Conservation (phyloP, 2,329 filamentous ascomycete genomes). For the Fusarium poae region DNA sequence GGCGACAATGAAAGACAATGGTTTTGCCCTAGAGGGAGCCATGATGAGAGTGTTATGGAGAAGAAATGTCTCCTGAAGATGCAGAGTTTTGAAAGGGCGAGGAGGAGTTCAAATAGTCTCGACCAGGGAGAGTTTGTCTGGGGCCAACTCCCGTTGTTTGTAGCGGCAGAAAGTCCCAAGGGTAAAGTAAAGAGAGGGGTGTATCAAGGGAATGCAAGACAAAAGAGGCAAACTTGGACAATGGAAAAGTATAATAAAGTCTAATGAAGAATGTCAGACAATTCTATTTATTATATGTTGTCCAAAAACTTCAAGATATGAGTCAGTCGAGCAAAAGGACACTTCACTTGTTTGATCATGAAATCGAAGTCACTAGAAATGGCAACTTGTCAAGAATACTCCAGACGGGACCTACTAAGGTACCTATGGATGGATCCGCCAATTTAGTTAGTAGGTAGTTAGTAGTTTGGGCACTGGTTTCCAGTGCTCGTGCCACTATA, state of each 20-base stretch:
- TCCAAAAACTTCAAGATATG: conserved; percentile 22
- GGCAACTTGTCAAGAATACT: conserved; percentile 48
- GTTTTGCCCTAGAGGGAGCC: conserved; percentile 46
- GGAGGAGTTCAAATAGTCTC: background rate
- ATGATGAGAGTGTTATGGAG: conserved; percentile 26
- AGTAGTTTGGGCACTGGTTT: background rate
- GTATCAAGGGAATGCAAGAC: conserved; percentile 12
- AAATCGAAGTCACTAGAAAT: conserved; percentile 50
- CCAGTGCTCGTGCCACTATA: conserved; percentile 20
- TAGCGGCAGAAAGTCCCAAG: background rate
- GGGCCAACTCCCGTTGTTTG: background rate
- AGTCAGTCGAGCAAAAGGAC: conserved; percentile 47
- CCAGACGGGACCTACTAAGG: too few species aligned
- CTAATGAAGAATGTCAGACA: background rate
- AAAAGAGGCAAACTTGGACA: background rate
- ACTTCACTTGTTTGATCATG: conserved; percentile 43
- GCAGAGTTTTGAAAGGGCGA: background rate
- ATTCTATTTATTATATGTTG: conserved; percentile 4
- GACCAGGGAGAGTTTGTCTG: conserved; percentile 12
- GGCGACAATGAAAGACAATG: conserved; percentile 38
- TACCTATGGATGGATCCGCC: conserved; percentile 8
- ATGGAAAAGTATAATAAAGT: background rate
- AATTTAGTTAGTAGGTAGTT: background rate
- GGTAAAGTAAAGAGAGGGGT: conserved; percentile 3
- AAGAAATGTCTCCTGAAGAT: background rate